These are phyloP conservation scores for Aspergillus hiratsukae DNA, from an alignment of 2,329 filamentous ascomycete genomes.

Conservation along the genomic window DNA sequence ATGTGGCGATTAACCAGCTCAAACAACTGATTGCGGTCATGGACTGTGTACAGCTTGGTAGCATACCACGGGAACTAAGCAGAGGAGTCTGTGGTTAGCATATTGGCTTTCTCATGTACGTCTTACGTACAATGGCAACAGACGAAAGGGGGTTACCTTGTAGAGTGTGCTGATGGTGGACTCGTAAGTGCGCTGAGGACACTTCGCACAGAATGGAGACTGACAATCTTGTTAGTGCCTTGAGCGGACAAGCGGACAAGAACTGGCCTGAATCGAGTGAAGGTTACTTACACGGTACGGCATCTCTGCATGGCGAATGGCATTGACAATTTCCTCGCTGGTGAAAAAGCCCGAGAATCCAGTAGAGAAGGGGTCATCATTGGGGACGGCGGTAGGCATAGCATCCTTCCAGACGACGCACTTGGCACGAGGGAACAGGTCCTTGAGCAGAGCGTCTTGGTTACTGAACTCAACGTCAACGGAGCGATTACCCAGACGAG, in stretches of 20 bases:
- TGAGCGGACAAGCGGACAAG: not conserved
- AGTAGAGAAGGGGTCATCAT: constrained; percentile 41
- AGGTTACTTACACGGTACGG: constrained; percentile 45
- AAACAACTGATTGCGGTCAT: constrained; percentile 45
- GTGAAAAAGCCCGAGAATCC: constrained; percentile 51
- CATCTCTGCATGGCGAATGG: constrained; percentile 46
- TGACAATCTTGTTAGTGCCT: not conserved
- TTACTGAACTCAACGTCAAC: constrained; percentile 45
- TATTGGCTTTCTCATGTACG: not conserved
- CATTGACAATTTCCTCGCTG: constrained; percentile 45
- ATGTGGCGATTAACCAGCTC: constrained; percentile 52
- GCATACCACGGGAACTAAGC: constrained; percentile 49
- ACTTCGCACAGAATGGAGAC: constrained; percentile 47
- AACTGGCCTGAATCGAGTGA: not conserved
- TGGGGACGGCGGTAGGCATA: constrained; percentile 29
- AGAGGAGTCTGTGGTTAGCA: constrained; percentile 7
- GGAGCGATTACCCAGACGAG: constrained; percentile 46
- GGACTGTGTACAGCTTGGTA: constrained; percentile 41
- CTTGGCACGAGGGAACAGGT: constrained; percentile 50
- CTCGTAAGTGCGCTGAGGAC: constrained; percentile 51
- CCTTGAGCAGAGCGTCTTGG: constrained; percentile 47
- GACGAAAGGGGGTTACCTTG: constrained; percentile 36
- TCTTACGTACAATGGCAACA: not conserved
- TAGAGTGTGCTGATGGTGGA: constrained; percentile 48
- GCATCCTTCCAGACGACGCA: constrained; percentile 44